Evolutionary conservation across 305 asterid genomes (phyloP).

Genomic region (Ruellia speciosa): DNA sequence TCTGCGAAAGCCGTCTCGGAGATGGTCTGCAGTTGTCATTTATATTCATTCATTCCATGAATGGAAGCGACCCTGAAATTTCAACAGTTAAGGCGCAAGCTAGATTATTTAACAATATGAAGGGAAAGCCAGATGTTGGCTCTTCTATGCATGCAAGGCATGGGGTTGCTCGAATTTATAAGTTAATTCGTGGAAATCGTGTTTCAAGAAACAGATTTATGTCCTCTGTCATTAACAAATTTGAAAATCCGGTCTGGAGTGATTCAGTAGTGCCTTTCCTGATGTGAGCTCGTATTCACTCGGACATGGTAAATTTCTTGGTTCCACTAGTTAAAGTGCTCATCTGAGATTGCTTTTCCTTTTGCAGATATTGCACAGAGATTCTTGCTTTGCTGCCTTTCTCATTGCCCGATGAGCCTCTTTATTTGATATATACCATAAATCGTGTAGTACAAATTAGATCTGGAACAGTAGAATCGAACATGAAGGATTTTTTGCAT

Average conservation of each 20-base stretch:
- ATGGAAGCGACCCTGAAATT: conserved; percentile 35
- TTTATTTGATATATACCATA: conserved; percentile 77
- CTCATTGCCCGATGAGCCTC: conserved; percentile 89
- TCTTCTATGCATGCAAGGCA: conserved; percentile 54
- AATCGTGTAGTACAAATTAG: conserved; percentile 93
- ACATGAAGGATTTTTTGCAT: conserved; percentile 72
- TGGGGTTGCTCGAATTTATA: conserved; percentile 96
- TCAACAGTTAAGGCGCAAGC: conserved; percentile 38
- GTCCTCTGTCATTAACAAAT: conserved; percentile 87
- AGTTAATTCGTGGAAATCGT: conserved; percentile 93
- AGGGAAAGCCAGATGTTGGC: conserved; percentile 56
- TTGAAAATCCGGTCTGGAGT: conserved; percentile 70
- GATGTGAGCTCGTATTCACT: conserved; percentile 43
- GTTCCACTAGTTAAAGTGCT: conserved; percentile 1
- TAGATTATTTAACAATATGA: conserved; percentile 39
- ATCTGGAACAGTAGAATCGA: conserved; percentile 82
- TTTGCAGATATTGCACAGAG: conserved; percentile 84
- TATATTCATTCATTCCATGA: conserved; percentile 72
- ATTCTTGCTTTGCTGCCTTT: conserved; percentile 93
- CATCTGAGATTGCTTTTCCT: conserved; percentile 23
- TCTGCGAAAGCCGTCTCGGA: conserved; percentile 95
- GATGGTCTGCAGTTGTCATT: conserved; percentile 97
- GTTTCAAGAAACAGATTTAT: conserved; percentile 87
- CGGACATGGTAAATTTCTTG: neutral
- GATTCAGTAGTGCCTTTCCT: conserved; percentile 60